These are phyloP conservation scores for Desmodesmus armatus DNA, from an alignment of 139 green algal species.

Conservation along the genomic window DNA sequence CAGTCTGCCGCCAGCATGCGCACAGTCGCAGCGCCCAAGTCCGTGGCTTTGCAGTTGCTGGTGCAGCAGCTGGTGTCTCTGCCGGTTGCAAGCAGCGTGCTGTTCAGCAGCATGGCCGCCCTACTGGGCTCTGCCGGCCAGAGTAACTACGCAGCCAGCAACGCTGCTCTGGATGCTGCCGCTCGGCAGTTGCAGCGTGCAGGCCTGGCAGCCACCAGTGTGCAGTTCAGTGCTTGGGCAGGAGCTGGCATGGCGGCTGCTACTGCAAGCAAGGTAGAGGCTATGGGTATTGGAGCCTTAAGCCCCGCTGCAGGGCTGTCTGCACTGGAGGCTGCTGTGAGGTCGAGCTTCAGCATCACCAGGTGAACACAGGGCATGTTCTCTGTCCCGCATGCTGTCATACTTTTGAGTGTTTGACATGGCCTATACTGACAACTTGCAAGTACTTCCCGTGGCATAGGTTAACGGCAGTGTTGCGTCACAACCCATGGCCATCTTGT, in stretches of 20 bases:
- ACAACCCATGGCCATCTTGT: no score
- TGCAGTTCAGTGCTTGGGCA: constrained; percentile 83
- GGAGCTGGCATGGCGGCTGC: constrained; percentile 65
- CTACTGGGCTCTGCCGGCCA: constrained; percentile 79
- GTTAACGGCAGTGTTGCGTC: no score
- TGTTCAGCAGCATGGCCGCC: constrained; percentile 84
- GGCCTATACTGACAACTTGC: no score
- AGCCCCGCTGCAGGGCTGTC: constrained; percentile 54
- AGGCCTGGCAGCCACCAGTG: constrained; percentile 52
- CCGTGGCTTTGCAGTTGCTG: constrained; percentile 39
- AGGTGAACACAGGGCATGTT: not conserved
- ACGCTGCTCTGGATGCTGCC: constrained; percentile 49
- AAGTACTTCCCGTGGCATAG: no score
- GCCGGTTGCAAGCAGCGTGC: constrained; percentile 53
- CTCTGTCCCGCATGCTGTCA: not conserved
- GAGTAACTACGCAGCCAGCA: constrained; percentile 74
- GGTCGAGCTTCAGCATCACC: not conserved
- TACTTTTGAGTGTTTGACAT: no score
- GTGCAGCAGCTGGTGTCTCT: not conserved
- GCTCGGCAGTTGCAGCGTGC: not conserved
- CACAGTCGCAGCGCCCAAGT: constrained; percentile 71
- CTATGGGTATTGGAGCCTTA: constrained; percentile 69
- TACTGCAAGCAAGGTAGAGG: constrained; percentile 64
- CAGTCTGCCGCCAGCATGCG: constrained; percentile 52
- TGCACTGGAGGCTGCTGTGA: constrained; percentile 60